Base-by-base conservation (phyloP, 2,329 filamentous ascomycete species). In the Nothophaeocryptopus gaeumannii region DNA sequence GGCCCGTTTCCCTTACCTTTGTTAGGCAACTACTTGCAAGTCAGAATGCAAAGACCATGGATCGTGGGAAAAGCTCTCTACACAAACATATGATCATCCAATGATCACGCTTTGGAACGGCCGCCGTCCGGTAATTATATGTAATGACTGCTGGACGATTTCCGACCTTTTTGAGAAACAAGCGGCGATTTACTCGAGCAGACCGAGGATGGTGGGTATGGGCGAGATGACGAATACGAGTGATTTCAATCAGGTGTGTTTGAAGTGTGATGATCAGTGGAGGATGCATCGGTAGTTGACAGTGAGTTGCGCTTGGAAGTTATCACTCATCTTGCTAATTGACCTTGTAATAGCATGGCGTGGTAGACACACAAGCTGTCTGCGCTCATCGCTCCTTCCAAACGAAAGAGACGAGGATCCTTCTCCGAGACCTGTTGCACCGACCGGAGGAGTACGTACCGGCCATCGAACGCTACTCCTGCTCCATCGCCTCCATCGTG, bases 91-190 rank as follows among this genome's bases (percentile, higher is more conserved):
- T 31, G 31, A 51, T 9, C 41, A 44, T 29, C 51, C 50, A 8
- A 31, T 59, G 32, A 55, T 57, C 7, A 59, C 55, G 1, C 43
- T 58, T 5, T 58, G 53, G 51, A 42, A 54, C 8, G 53, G 50
- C 7, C 42, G 37, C 33, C 45, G 41, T 32, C 53, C 55, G 11
- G 45, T 50, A 2, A 52, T 56, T n/a, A 39, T 54, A 13, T 44
- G 51, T 16, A 53, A 52, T 44, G 64, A 67, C 38, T 63, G 65
- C 8, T 65, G 61, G 59, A 50, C 55, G 2, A 60, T 64, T 5
- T 61, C 54, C 12, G 66, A 68, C 20, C 45, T 68, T 29, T 53
- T 68, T 20, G 64, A 69, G 45, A 68, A 67, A 48, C 58, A 66
- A 8, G 62, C 65, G 5, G 56, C 53, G 8, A 66, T 67, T 41